These are phyloP conservation scores for Rubroboletus satanas DNA, from an alignment of 768 basidiomycete species.

Conservation along the genomic window DNA sequence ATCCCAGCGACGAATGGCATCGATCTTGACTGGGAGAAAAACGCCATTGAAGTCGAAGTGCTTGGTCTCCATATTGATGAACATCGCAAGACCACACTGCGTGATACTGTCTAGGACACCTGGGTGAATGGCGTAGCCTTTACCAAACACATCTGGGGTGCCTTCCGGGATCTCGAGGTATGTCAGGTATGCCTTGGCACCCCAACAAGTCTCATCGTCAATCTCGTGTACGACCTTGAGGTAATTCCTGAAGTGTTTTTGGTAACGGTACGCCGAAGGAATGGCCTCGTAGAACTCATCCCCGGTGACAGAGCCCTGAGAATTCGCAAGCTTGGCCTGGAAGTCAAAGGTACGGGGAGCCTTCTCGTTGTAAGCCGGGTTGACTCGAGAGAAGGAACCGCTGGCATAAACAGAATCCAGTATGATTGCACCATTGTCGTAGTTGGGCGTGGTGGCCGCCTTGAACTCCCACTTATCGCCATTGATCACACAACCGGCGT, in stretches of 20 bases:
- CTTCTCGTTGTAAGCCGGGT: slow-evolving; percentile 24
- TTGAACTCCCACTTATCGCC: slow-evolving; percentile 31
- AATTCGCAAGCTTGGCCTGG: slow-evolving; percentile 18
- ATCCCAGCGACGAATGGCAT: slow-evolving; percentile 30
- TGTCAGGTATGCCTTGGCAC: slow-evolving; percentile 26
- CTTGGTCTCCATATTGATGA: slow-evolving; percentile 28
- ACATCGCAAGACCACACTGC: slow-evolving; percentile 31
- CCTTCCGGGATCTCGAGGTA: slow-evolving; percentile 19
- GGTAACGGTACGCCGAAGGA: slow-evolving; percentile 21
- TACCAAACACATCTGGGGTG: slow-evolving; percentile 29
- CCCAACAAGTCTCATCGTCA: slow-evolving; percentile 26
- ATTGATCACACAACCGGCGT: slow-evolving; percentile 26
- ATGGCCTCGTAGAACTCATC: slow-evolving; percentile 18
- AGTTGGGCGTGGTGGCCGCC: slow-evolving; percentile 24
- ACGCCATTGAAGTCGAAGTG: slow-evolving; percentile 31
- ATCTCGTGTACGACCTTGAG: slow-evolving; percentile 28
- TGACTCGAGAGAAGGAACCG: slow-evolving; percentile 25
- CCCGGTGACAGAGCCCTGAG: slow-evolving; percentile 14
- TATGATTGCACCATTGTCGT: slow-evolving; percentile 21
- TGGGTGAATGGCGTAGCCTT: slow-evolving; percentile 32
- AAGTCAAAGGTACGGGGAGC: slow-evolving; percentile 24
- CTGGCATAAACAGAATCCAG: slow-evolving; percentile 31
- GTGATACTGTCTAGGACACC: slow-evolving; percentile 34
- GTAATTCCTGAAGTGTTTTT: slow-evolving; percentile 26
- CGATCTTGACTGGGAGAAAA: slow-evolving; percentile 31